These are phyloP conservation scores for Gossypium schwendimanii DNA, from an alignment of 441 rosid genomes.

Conservation along the genomic window DNA sequence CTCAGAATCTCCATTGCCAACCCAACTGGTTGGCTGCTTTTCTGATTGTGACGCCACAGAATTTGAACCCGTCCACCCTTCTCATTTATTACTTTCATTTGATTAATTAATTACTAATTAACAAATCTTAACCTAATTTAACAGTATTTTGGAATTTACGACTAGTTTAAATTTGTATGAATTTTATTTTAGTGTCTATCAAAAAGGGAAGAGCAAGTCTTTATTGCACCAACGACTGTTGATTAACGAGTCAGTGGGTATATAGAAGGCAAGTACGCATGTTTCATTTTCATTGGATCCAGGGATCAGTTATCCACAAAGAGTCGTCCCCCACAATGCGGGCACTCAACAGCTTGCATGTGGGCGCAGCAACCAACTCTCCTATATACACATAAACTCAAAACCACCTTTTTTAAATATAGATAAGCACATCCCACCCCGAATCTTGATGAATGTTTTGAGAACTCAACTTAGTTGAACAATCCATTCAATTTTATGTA, in stretches of 20 bases:
- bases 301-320: slow-evolving; percentile 13
- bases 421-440: neutral
- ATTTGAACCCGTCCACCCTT: neutral
- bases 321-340: slow-evolving; percentile 2
- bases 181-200: neutral
- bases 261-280: neutral
- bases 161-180: neutral
- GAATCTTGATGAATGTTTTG: neutral
- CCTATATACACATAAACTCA: neutral
- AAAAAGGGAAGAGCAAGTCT: neutral
- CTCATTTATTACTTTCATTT: neutral
- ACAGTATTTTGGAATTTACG: neutral
- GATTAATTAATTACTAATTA: neutral
- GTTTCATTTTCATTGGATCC: neutral
- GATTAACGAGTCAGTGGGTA: neutral
- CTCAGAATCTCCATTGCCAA: neutral
- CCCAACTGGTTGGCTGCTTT: neutral
- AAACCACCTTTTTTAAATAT: neutral
- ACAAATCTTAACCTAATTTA: neutral
- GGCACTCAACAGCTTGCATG: slow-evolving; percentile 7
- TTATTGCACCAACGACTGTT: neutral
- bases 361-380: slow-evolving; percentile 2
- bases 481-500: neutral
- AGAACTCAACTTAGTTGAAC: neutral
- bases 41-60: neutral